A percentile compares a stretch with the other conserved stretches of the same genome.
Conservation (phyloP, 2,329 filamentous ascomycete genomes). For the Waltergamsia citrina region DNA sequence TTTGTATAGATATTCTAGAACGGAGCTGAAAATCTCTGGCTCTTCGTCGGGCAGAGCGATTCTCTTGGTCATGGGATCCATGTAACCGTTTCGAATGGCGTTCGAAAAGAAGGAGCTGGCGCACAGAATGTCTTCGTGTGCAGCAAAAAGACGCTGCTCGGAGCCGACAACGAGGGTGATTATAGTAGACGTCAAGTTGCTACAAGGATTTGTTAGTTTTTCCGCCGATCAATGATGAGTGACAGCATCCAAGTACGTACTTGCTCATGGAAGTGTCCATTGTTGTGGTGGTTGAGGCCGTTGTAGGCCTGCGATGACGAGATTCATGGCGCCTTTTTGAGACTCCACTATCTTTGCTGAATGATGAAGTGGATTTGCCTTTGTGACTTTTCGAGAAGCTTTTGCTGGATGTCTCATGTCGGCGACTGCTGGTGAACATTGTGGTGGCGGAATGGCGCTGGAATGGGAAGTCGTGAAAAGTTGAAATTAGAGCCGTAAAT, state of each 20-base stretch:
- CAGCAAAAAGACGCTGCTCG: conserved; percentile 80
- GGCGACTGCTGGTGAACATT: conserved; percentile 37
- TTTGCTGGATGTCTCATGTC: conserved; percentile 33
- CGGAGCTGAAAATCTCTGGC: conserved; percentile 81
- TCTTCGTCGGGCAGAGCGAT: conserved; percentile 78
- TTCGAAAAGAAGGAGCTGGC: conserved; percentile 65
- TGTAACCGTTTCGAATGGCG: conserved; percentile 23
- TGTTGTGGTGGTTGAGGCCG: conserved; percentile 27
- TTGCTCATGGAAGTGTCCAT: conserved; percentile 31
- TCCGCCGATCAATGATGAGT: background rate
- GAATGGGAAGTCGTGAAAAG: conserved; percentile 4
- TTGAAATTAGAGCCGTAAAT: conserved; percentile 4
- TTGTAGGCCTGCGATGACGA: conserved; percentile 35
- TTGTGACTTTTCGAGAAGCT: conserved; percentile 45
- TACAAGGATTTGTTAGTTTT: background rate
- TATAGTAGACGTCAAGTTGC: conserved; percentile 47
- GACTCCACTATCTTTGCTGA: conserved; percentile 43
- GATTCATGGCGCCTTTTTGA: conserved; percentile 46
- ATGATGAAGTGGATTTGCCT: conserved; percentile 41
- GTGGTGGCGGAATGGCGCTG: conserved; percentile 6
- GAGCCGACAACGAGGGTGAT: conserved; percentile 74
- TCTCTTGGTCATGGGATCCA: conserved; percentile 43
- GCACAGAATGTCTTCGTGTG: conserved; percentile 77
- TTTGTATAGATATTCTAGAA: conserved; percentile 89
- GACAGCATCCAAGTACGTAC: conserved; percentile 30